Conservation (phyloP, 331 rosid species). For the Malus hybrid region DNA sequence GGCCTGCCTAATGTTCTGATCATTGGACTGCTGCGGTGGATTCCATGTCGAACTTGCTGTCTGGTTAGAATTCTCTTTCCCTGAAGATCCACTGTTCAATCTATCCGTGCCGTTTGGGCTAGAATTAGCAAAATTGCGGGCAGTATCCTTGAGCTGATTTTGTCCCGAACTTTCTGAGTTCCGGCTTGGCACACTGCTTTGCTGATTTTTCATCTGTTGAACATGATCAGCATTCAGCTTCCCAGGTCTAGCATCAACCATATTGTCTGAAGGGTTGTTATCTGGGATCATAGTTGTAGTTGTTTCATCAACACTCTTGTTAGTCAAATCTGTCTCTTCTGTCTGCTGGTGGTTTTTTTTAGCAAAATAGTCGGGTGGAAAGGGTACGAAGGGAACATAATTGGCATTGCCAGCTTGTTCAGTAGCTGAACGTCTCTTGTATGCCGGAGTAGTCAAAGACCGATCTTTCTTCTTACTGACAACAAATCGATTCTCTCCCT, state of each 20-base stretch:
- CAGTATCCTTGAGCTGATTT: conserved; percentile 15
- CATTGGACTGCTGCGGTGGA: conserved; percentile 26
- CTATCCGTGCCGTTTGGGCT: neutral
- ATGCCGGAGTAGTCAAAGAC: conserved; percentile 73
- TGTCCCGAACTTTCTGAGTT: conserved; percentile 20
- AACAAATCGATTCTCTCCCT: conserved; percentile 89
- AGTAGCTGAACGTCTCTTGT: conserved; percentile 64
- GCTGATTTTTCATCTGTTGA: conserved; percentile 16
- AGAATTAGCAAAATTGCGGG: conserved; percentile 9
- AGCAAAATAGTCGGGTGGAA: conserved; percentile 84
- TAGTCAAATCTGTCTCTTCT: conserved; percentile 27
- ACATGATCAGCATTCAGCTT: neutral
- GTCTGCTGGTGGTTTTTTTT: conserved; percentile 42
- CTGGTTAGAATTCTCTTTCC: conserved; percentile 7
- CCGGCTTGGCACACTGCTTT: conserved; percentile 10
- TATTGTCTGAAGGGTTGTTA: conserved; percentile 18
- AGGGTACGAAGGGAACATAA: conserved; percentile 86
- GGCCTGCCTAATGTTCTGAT: conserved; percentile 27
- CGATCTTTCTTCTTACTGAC: conserved; percentile 85
- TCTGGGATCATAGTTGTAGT: conserved; percentile 5
- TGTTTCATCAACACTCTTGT: conserved; percentile 1
- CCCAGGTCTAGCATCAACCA: conserved; percentile 4
- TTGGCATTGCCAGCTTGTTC: conserved; percentile 62
- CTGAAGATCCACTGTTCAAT: conserved; percentile 5
- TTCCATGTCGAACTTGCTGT: conserved; percentile 21